These are phyloP conservation scores for Peronospora farinosa DNA, from an alignment of 352 stramenopile genomes.

Conservation along the genomic window DNA sequence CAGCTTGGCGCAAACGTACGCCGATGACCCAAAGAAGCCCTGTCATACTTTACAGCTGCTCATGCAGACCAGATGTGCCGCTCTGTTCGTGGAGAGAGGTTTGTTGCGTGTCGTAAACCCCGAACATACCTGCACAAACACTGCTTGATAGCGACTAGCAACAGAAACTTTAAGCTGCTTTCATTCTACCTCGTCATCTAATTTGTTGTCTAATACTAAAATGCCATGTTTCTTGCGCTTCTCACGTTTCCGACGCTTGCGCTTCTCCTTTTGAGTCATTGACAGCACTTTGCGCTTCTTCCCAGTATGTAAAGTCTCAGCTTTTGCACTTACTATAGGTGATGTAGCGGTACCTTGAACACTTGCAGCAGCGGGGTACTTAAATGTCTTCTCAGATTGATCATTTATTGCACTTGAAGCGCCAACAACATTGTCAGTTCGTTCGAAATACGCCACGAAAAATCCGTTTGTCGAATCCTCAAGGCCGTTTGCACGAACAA, in stretches of 20 bases:
- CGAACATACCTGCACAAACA: too few relatives aligned
- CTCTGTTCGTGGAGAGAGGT: too few relatives aligned
- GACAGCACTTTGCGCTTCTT: conserved; percentile 65
- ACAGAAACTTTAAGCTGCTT: conserved; percentile 1
- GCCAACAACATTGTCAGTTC: conserved; percentile 16
- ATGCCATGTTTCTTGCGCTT: conserved; percentile 47
- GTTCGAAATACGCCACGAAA: conserved; percentile 95
- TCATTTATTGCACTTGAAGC: background rate
- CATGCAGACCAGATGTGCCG: too few relatives aligned
- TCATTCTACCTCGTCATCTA: conserved; percentile 11
- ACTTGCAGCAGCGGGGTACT: background rate
- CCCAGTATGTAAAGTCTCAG: conserved; percentile 2
- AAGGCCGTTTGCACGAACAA: conserved; percentile 89
- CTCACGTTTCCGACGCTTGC: conserved; percentile 67
- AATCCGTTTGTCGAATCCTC: conserved; percentile 95
- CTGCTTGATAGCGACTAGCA: background rate
- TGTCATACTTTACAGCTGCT: too few relatives aligned
- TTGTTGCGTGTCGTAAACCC: too few relatives aligned
- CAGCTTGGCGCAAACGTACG: too few relatives aligned
- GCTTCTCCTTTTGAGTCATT: conserved; percentile 57
- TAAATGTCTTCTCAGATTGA: conserved; percentile 1
- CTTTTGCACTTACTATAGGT: conserved; percentile 2
- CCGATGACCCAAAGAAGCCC: too few relatives aligned
- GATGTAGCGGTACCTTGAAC: background rate
- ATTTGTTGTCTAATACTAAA: conserved; percentile 2